Evolutionary conservation across 2,329 filamentous ascomycete genomes (phyloP), one percentile per base, ranked within the genome.

Genomic region (Pestalotiopsis sp.): DNA sequence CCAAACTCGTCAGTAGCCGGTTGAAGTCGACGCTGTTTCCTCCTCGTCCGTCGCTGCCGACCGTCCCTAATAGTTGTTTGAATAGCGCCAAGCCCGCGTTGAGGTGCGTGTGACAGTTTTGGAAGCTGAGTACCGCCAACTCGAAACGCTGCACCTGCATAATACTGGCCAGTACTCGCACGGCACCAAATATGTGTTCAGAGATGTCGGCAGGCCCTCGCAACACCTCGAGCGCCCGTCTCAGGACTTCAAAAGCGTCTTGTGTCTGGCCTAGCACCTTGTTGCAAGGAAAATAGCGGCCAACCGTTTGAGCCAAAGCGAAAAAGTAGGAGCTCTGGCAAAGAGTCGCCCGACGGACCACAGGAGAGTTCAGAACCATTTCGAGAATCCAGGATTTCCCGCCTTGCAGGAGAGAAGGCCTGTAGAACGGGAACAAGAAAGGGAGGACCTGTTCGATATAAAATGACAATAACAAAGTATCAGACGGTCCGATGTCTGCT

Each of bases 61-160:
- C 60, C 23, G 71, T 71, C 2, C 71, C 72, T 14, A 74, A 70
- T 4, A 78, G 66, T 58, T 78, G 75, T 62, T 69, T 69, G 58
- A 80, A 80, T 27, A 81, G 73, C 20, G 75, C 73, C 7, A 80
- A 7, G 7, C 75, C 75, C 4, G 78, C 78, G 68, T 72, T 75
- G 36, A 79, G 75, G 69, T 81, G 79, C 12, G 72, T 68, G n/a
- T 76, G 74, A 57, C 78, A 80, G 60, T 79, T 79, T 7, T 77
- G 72, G 45, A 79, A 78, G 64, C 74, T 78, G 63, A 74, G 70
- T 9, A 79, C 68, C 7, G 76, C 69, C 59, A 78, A 72, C 52
- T 78, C 78, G 64, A 78, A 79, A n/a, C 75, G 73, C 52, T 78
- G 77, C 11, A 81, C 66, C 62, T 81, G 79, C 66, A 80, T 73